A percentile compares a stretch with the other conserved stretches of the same genome.
Evolutionary conservation across 139 green algal genomes (phyloP).

Genomic region (Micractinium conductrix): DNA sequence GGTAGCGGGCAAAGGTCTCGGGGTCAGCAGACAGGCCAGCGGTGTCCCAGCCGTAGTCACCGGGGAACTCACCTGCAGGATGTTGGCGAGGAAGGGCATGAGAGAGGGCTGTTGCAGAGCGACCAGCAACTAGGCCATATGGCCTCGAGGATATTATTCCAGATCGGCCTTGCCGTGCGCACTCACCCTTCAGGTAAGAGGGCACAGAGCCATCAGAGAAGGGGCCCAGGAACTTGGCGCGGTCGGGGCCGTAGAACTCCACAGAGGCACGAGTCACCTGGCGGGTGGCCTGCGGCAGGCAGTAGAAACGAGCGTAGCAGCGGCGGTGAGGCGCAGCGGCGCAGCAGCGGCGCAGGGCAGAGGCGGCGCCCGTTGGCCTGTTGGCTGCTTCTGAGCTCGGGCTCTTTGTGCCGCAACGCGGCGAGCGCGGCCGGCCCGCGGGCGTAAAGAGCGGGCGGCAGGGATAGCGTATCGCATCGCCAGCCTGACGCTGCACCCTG

Average conservation of each 20-base stretch:
- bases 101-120: neutral
- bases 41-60: constrained; percentile 95
- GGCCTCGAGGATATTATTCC: neutral
- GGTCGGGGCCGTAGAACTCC: constrained; percentile 56
- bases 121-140: neutral
- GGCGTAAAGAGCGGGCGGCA: too few relatives aligned
- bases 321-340: neutral
- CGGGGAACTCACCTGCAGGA: constrained; percentile 50
- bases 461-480: too few relatives aligned
- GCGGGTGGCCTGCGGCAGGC: constrained; percentile 45
- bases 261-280: constrained; percentile 71
- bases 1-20: constrained; percentile 79
- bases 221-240: constrained; percentile 76
- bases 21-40: constrained; percentile 92
- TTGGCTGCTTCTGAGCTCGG: too few relatives aligned
- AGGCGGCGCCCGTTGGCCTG: too few relatives aligned
- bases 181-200: constrained; percentile 87
- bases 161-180: neutral
- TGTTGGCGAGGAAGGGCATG: neutral
- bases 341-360: too few relatives aligned
- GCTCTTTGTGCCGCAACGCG: too few relatives aligned
- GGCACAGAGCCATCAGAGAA: constrained; percentile 72
- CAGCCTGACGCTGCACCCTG: too few relatives aligned
- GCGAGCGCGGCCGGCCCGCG: too few relatives aligned
- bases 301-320: too few relatives aligned